phyloP scores from a whole-genome alignment of 495 filamentous ascomycete species.

The Aspergillus nanangensis region DNA sequence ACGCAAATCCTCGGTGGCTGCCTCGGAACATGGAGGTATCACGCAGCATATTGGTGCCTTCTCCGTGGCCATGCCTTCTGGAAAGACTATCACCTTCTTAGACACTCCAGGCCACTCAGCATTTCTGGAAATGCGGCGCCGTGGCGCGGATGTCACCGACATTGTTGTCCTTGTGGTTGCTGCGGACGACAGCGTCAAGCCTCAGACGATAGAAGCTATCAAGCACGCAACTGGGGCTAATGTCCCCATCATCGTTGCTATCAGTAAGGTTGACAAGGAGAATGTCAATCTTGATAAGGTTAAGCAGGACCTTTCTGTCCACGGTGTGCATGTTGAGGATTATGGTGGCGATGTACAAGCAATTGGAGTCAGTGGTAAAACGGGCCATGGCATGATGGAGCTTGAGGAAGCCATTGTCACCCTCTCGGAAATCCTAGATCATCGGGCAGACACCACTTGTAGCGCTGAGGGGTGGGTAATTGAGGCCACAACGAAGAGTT shows the following conservation, averaged over 20 bases:
- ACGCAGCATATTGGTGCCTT: constrained; percentile 99
- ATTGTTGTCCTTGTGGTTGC: constrained; percentile 96
- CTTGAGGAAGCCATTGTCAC: constrained; percentile 85
- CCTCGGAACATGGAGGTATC: constrained; percentile 91
- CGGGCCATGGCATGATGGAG: constrained; percentile 85
- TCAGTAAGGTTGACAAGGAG: constrained; percentile 94
- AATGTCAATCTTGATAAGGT: constrained; percentile 73
- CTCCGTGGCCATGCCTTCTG: constrained; percentile 78
- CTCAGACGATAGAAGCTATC: constrained; percentile 94
- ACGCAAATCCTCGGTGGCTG: constrained; percentile 86
- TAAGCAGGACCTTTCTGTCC: constrained; percentile 78
- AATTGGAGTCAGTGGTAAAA: constrained; percentile 87
- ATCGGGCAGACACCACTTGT: constrained; percentile 73
- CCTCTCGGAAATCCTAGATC: constrained; percentile 83
- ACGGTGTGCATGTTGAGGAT: constrained; percentile 90
- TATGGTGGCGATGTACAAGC: constrained; percentile 93
- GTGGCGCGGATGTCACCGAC: constrained; percentile 93
- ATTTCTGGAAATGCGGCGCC: constrained; percentile 91
- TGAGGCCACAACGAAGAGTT: constrained; percentile 84
- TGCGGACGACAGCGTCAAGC: constrained; percentile 95
- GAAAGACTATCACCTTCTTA: constrained; percentile 90
- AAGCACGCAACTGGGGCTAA: constrained; percentile 88
- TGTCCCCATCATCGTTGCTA: constrained; percentile 96
- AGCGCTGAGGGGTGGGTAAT: constrained; percentile 90
- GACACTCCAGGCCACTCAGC: constrained; percentile 97